Conservation (phyloP, 2,329 filamentous ascomycete genomes). For the Blastomyces gilchristii region DNA sequence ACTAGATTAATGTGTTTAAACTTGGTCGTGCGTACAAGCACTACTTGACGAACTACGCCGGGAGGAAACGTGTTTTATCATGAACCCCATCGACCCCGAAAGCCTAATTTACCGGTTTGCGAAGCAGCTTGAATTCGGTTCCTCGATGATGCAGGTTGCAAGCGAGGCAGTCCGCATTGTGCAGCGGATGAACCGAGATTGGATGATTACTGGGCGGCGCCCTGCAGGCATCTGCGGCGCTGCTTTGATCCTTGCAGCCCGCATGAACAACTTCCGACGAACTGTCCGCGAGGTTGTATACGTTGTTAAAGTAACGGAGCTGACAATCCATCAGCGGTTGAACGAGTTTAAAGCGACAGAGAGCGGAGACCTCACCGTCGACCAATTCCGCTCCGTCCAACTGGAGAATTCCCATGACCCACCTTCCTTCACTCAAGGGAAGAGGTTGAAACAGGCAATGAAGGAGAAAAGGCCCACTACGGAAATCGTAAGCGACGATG, state of each 20-base stretch:
- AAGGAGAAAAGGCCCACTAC: constrained; percentile 29
- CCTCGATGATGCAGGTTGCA: constrained; percentile 71
- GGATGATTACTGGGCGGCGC: constrained; percentile 90
- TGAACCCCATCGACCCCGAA: constrained; percentile 72
- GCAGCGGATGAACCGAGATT: constrained; percentile 88
- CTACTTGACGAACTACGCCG: constrained; percentile 53
- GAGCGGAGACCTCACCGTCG: constrained; percentile 73
- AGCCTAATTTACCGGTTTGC: constrained; percentile 87
- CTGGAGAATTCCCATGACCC: constrained; percentile 65
- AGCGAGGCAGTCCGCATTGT: constrained; percentile 80
- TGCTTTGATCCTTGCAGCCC: constrained; percentile 84
- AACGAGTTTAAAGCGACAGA: constrained; percentile 85
- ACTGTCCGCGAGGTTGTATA: constrained; percentile 95
- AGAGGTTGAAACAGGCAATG: constrained; percentile 50
- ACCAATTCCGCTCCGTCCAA: constrained; percentile 56
- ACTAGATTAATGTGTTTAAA: constrained; percentile 77
- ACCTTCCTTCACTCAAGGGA: constrained; percentile 57
- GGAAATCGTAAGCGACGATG: constrained; percentile 36
- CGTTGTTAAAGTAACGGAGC: constrained; percentile 89
- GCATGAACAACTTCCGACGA: constrained; percentile 95
- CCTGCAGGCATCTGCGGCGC: constrained; percentile 92
- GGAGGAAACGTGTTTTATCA: constrained; percentile 51
- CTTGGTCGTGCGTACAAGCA: constrained; percentile 78
- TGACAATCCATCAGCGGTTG: constrained; percentile 82
- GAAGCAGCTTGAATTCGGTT: constrained; percentile 79